Base-by-base conservation (phyloP, 1,284 basidiomycete genomes). In the Phylloporus gajari region DNA sequence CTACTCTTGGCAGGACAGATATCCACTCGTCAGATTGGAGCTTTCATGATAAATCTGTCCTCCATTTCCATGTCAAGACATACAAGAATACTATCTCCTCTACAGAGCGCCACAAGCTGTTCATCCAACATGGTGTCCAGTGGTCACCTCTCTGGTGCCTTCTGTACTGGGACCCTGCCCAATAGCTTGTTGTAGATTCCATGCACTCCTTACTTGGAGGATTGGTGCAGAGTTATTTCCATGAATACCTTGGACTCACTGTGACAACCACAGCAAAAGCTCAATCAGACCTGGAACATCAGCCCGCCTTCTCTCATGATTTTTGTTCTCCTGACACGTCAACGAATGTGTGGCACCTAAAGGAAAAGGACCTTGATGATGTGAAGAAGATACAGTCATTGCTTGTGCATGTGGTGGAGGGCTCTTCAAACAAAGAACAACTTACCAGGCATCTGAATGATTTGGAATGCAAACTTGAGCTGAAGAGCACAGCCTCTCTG, bases 111-210 rank as follows among this genome's bases (percentile, higher is more conserved):
- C 53, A 61, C 1, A 59, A 51, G 27, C 15, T 73, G 3, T 74
- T 73, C 19, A 17, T 32, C 5, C 8, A 30, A 21, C 35, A 68
- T 44, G 38, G 67, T 7, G 48, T 68, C 2, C 48, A 9, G 5
- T 68, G 60, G 67, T 68, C 48, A 17, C 21, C 60, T 5, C 59
- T 68, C 15, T 68, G 59, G 67, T 35, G 61, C 9, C 59, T 68
- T 21, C 60, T 19, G 11, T 68, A 62, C 30, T 68, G 64, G 64
- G 64, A 65, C 40, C 64, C 48, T 5, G 48, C 64, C 21, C 46
- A 11, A 23, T 32, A 53, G 30, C 32, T 65, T 9, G 48, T 65
- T 0, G 46, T 65, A 7, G 64, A 65, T 19, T n/a, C 48, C 3
- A 65, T 65, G 48, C 48, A 65, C 25, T 65, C 48, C 25, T 4